These are phyloP conservation scores for Salisapilia sapeloensis DNA, from an alignment of 352 stramenopile species.

Conservation along the genomic window DNA sequence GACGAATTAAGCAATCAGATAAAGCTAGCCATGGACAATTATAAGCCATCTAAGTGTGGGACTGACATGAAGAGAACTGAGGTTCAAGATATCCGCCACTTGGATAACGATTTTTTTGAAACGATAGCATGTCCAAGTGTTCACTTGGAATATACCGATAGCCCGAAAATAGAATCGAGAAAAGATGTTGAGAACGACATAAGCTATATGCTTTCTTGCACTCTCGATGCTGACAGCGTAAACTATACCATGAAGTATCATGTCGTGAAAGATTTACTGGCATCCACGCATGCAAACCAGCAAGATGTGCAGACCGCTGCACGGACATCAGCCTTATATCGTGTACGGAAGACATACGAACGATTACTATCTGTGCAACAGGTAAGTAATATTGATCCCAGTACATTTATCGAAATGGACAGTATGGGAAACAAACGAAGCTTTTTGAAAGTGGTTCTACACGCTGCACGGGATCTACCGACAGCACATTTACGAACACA, in stretches of 20 bases:
- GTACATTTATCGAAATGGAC: slow-evolving; percentile 50
- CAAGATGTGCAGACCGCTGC: slow-evolving; percentile 3
- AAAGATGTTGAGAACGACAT: no score
- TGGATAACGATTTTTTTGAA: no score
- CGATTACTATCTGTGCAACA: slow-evolving; percentile 20
- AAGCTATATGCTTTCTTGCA: no score
- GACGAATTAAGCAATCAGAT: slow-evolving; percentile 28
- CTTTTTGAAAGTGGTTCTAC: slow-evolving; percentile 29
- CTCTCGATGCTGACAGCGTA: slow-evolving; percentile 10
- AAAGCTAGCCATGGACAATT: slow-evolving; percentile 12
- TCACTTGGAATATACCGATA: no score
- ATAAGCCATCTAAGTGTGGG: no score
- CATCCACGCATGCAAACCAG: no score
- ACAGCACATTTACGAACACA: slow-evolving; percentile 46
- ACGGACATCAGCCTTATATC: slow-evolving; percentile 12
- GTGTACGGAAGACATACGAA: slow-evolving; percentile 40
- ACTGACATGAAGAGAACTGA: no score
- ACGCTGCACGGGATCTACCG: slow-evolving; percentile 30
- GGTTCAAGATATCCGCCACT: no score
- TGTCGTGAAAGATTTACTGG: slow-evolving; percentile 11
- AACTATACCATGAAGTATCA: slow-evolving; percentile 27
- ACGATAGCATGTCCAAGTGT: no score
- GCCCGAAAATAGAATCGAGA: no score
- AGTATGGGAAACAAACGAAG: slow-evolving; percentile 24
- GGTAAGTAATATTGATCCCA: slow-evolving; percentile 23